A percentile compares a stretch with the other conserved stretches of the same genome.
Evolutionary conservation across 2,329 filamentous ascomycete genomes (phyloP).

Genomic region (Hymenoscyphus occultus): DNA sequence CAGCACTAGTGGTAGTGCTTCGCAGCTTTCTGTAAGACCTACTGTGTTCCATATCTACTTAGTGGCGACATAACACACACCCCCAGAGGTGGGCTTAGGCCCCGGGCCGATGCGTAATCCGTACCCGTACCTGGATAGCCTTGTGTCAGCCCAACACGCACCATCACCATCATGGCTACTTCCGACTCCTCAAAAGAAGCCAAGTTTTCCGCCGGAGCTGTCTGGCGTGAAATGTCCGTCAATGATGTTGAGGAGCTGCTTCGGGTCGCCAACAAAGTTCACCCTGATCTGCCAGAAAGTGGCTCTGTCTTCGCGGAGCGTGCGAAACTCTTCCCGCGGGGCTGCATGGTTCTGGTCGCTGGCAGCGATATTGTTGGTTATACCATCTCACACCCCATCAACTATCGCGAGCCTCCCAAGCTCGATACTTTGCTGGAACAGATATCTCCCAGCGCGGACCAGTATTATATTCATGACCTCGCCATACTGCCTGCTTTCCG

Average conservation of each 20-base stretch:
- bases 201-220: background rate
- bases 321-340: constrained; percentile 2
- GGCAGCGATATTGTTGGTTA: background rate
- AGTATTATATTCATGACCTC: constrained; percentile 4
- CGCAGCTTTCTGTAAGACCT: no score
- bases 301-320: background rate
- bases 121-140: no score
- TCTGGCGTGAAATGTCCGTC: background rate
- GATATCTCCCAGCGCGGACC: background rate
- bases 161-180: no score
- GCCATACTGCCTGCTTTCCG: background rate
- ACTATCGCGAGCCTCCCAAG: background rate
- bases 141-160: no score
- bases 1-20: no score
- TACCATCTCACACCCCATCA: constrained; percentile 4
- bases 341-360: background rate
- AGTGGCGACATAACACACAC: no score
- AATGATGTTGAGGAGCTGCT: background rate
- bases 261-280: background rate
- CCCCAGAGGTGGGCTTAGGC: no score
- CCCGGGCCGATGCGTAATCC: no score
- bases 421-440: background rate
- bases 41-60: no score
- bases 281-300: constrained; percentile 1
- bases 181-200: no score